These are phyloP conservation scores for Silene noctiflora DNA, from an alignment of 179 eudicot genomes.

Conservation along the genomic window DNA sequence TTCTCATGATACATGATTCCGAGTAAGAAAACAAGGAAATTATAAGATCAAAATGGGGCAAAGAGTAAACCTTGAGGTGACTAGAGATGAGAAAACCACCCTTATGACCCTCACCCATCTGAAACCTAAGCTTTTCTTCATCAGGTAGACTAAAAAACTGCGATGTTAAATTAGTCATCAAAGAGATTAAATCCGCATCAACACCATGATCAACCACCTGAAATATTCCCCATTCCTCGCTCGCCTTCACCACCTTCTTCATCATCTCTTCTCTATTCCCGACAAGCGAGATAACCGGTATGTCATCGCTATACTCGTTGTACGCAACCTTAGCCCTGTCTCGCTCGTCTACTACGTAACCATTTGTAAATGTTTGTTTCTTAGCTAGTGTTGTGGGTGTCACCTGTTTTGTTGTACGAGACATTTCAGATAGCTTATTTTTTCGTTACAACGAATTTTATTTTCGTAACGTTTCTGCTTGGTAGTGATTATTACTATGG, in stretches of 20 bases:
- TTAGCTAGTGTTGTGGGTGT: constrained; percentile 25
- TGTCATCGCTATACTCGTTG: constrained; percentile 54
- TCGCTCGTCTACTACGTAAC: constrained; percentile 37
- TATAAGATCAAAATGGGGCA: background rate
- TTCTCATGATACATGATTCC: no score
- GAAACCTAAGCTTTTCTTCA: constrained; percentile 55
- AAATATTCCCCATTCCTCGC: constrained; percentile 65
- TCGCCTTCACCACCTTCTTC: constrained; percentile 45
- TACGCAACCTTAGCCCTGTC: constrained; percentile 69
- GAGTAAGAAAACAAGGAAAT: no score
- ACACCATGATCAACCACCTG: constrained; percentile 61
- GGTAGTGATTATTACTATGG: no score
- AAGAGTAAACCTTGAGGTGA: constrained; percentile 47
- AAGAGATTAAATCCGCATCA: constrained; percentile 32
- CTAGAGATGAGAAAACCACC: constrained; percentile 69
- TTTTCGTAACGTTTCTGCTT: no score
- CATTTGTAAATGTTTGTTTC: constrained; percentile 4
- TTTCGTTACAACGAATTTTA: no score
- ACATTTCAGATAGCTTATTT: background rate
- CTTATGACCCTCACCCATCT: constrained; percentile 56
- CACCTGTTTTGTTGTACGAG: background rate
- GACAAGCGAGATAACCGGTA: constrained; percentile 64
- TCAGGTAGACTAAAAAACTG: constrained; percentile 54
- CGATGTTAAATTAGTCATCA: constrained; percentile 41
- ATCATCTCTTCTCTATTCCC: constrained; percentile 34